Evolutionary conservation across 495 filamentous ascomycete genomes (phyloP), one percentile per base, ranked within the genome.

Genomic region (Penicillium daleae): DNA sequence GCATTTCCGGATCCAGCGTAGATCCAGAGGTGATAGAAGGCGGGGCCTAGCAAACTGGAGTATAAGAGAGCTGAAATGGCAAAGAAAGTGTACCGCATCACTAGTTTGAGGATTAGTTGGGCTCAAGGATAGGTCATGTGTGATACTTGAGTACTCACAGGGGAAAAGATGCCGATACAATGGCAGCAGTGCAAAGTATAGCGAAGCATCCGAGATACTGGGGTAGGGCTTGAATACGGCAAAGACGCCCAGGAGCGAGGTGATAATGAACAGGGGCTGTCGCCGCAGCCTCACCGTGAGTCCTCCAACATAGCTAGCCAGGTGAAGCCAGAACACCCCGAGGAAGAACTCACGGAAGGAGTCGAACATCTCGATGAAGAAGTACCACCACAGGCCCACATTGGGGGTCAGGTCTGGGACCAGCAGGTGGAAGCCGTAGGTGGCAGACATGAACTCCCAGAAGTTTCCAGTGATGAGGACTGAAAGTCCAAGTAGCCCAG

Each of bases 331-430:
- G 76, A 99, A 99, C 6, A 98, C 92, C 22, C 91, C 96, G 3
- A 99, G 83, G 82, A 99, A 99, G 81, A 99, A 98, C 53, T 90
- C 89, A 24, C 95, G 87, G 83, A 99, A 99, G 5, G 92, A 94
- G 75, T 99, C 95, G 73, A 99, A 99, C 87, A 99, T 99, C 77
- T 99, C 95, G 67, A 94, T 96, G 78, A 99, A 98, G 76, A 98
- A 99, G 78, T 99, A 99, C 95, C 95, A 99, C 95, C 95, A 99
- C 0, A 99, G 83, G 2, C 95, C 95, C 40, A 96, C 88, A 65
- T 98, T 99, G 24, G 95, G 95, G 0, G 94, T 94, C 46, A 99
- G 80, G 76, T 98, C 96, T 1, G 93, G 93, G 4, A 99, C 86
- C 4, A 95, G 86, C 15, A 99, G 82, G 66, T 94, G 92, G 27